These are phyloP conservation scores for Phytophthora cactorum DNA, from an alignment of 352 stramenopile species.

Conservation along the genomic window DNA sequence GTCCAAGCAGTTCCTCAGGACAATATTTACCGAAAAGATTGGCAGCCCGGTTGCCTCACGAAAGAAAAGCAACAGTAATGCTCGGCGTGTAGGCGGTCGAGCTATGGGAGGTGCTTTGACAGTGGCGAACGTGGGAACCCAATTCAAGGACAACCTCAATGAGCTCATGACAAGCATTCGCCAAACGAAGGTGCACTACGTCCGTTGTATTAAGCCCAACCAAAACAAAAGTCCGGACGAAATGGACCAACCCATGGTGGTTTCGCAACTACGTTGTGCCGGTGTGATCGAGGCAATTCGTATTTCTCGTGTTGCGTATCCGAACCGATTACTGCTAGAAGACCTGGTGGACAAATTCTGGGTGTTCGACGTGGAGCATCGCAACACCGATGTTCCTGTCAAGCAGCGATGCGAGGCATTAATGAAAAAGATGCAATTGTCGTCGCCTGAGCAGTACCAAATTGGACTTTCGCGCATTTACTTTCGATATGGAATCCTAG, in stretches of 20 bases:
- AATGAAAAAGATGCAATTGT: conserved; percentile 70
- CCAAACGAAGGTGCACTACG: conserved; percentile 97
- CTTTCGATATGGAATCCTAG: conserved; percentile 80
- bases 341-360: conserved; percentile 84
- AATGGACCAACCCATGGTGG: conserved; percentile 93
- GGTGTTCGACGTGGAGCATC: conserved; percentile 59
- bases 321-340: conserved; percentile 93
- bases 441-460: conserved; percentile 78
- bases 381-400: conserved; percentile 47
- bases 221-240: conserved; percentile 90
- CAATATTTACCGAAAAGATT: conserved; percentile 58
- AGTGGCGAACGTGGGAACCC: conserved; percentile 71
- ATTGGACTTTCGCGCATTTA: conserved; percentile 81
- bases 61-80: conserved; percentile 36
- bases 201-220: conserved; percentile 99
- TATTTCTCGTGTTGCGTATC: conserved; percentile 97
- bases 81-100: conserved; percentile 35
- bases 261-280: conserved; percentile 97
- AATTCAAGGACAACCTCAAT: conserved; percentile 92
- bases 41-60: conserved; percentile 15
- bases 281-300: conserved; percentile 99
- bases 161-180: conserved; percentile 95
- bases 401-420: conserved; percentile 57
- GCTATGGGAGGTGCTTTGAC: conserved; percentile 55
- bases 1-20: conserved; percentile 62